Conservation (phyloP, 768 basidiomycete species). For the Suillus fuscotomentosus region DNA sequence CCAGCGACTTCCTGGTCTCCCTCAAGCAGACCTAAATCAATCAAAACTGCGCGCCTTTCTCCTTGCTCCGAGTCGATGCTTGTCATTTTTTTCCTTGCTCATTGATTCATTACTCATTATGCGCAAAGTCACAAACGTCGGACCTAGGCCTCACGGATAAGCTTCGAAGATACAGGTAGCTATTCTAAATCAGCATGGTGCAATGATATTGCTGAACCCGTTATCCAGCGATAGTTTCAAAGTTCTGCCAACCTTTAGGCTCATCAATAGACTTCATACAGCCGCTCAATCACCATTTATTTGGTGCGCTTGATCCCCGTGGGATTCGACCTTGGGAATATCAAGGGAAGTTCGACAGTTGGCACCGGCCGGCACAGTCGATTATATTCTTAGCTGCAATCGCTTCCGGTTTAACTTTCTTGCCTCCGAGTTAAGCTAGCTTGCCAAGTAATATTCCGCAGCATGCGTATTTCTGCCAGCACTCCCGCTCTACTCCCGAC, state of each 20-base stretch:
- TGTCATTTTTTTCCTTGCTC: neutral
- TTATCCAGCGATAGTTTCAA: neutral
- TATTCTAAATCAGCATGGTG: neutral
- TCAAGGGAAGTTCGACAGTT: neutral
- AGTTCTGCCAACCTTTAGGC: neutral
- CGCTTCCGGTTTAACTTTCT: neutral
- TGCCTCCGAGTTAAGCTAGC: neutral
- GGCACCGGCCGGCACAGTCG: neutral
- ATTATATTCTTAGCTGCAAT: neutral
- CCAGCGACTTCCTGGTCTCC: neutral
- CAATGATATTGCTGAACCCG: neutral
- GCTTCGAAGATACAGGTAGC: neutral
- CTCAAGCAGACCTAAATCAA: neutral
- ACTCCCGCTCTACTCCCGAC: neutral
- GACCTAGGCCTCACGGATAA: neutral
- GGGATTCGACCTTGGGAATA: neutral
- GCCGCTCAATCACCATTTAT: neutral
- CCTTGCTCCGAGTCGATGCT: neutral
- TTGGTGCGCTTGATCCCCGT: neutral
- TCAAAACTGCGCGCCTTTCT: neutral
- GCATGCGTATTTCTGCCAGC: neutral
- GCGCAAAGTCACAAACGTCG: neutral
- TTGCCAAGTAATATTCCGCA: neutral
- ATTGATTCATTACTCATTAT: neutral
- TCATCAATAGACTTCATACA: neutral